Evolutionary conservation across 2,329 filamentous ascomycete genomes (phyloP).

Genomic region (Talaromyces sp.): DNA sequence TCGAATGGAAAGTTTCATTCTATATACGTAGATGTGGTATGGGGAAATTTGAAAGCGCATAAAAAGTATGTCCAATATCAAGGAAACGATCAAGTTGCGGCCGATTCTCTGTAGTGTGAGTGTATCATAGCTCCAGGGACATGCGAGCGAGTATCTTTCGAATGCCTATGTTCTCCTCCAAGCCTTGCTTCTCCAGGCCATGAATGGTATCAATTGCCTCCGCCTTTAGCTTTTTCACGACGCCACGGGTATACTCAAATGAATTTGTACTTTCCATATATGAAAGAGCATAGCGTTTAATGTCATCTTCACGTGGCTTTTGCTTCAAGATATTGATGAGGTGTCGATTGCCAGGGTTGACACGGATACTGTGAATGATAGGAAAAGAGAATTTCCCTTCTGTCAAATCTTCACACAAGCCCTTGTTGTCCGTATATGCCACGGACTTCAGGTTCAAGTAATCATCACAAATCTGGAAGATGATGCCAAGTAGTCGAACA

Average conservation of each 20-base stretch:
- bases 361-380: constrained; percentile 25
- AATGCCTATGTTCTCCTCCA: constrained; percentile 11
- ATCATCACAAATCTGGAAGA: constrained; percentile 28
- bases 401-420: constrained; percentile 40
- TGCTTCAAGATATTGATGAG: constrained; percentile 13
- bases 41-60: background rate
- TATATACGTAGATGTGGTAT: background rate
- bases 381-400: constrained; percentile 40
- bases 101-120: background rate
- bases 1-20: background rate
- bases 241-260: constrained; percentile 7
- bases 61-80: background rate
- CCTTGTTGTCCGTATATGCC: constrained; percentile 33
- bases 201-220: constrained; percentile 6
- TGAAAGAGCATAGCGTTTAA: constrained; percentile 10
- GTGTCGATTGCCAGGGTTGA: constrained; percentile 8
- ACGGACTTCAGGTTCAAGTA: constrained; percentile 23
- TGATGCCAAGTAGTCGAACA: constrained; percentile 22
- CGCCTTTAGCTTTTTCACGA: background rate
- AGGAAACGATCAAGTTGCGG: no score
- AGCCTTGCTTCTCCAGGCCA: background rate
- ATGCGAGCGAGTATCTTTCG: constrained; percentile 13
- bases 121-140: constrained; percentile 9
- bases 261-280: constrained; percentile 10
- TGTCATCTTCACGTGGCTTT: constrained; percentile 14